phyloP scores from a whole-genome alignment of 2,329 filamentous ascomycete genomes.

The Thelonectria blattea region DNA sequence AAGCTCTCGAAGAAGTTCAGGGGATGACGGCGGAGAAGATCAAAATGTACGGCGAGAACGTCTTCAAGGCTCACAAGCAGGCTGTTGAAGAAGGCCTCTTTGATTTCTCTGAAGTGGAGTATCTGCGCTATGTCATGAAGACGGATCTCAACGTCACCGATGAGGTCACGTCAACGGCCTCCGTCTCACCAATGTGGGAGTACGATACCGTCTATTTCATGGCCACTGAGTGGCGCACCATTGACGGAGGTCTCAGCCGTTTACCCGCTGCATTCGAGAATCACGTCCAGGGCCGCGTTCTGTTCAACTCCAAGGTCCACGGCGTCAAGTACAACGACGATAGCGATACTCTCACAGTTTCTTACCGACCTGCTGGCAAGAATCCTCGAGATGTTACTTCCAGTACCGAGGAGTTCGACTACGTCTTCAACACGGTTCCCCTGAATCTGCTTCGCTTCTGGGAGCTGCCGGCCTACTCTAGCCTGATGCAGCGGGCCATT shows the following conservation, averaged over 20 bases:
- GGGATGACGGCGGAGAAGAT: slow-evolving; percentile 31
- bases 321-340: slow-evolving; percentile 32
- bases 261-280: slow-evolving; percentile 45
- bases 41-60: slow-evolving; percentile 34
- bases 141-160: slow-evolving; percentile 47
- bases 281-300: slow-evolving; percentile 37
- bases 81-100: slow-evolving; percentile 39
- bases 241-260: slow-evolving; percentile 44
- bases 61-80: slow-evolving; percentile 41
- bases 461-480: slow-evolving; percentile 45
- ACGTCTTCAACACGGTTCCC: slow-evolving; percentile 46
- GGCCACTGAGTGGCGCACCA: slow-evolving; percentile 36
- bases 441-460: slow-evolving; percentile 47
- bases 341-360: slow-evolving; percentile 29
- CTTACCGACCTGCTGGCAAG: slow-evolving; percentile 28
- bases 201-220: slow-evolving; percentile 38
- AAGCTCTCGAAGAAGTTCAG: slow-evolving; percentile 38
- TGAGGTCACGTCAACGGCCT: slow-evolving; percentile 36
- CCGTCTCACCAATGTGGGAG: slow-evolving; percentile 40
- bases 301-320: slow-evolving; percentile 33
- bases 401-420: slow-evolving; percentile 44
- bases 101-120: slow-evolving; percentile 40
- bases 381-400: slow-evolving; percentile 32
- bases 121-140: slow-evolving; percentile 43
- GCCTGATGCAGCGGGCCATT: slow-evolving; percentile 36